A percentile compares a stretch with the other conserved stretches of the same genome.
Evolutionary conservation across 768 basidiomycete species (phyloP).

Genomic region (Crucibulum laeve): DNA sequence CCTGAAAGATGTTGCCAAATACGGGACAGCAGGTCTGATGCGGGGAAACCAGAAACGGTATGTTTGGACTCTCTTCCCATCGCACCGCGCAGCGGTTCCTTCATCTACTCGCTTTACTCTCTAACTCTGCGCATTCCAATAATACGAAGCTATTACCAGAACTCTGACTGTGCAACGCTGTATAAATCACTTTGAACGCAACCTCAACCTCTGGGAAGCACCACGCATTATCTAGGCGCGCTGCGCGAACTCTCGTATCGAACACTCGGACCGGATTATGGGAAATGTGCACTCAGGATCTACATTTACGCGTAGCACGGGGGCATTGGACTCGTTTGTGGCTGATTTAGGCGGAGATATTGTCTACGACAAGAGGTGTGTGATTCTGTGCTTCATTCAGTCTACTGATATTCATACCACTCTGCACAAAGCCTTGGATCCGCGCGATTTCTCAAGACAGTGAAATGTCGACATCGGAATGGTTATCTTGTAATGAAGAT

Average conservation of each 20-base stretch:
- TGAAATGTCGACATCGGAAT: constrained; percentile 80
- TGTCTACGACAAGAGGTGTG: constrained; percentile 88
- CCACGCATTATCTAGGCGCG: neutral
- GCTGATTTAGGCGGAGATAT: constrained; percentile 84
- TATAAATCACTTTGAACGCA: too few relatives aligned
- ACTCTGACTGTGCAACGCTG: too few relatives aligned
- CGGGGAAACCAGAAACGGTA: neutral
- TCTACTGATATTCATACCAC: constrained; percentile 1
- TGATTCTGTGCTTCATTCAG: neutral
- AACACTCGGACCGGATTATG: constrained; percentile 38
- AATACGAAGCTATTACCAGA: too few relatives aligned
- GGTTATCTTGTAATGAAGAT: constrained; percentile 90
- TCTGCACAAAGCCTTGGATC: constrained; percentile 50
- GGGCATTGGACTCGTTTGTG: constrained; percentile 87
- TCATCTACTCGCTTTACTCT: too few relatives aligned
- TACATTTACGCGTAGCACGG: constrained; percentile 65
- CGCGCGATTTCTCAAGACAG: constrained; percentile 78
- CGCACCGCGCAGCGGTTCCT: too few relatives aligned
- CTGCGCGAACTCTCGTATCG: neutral
- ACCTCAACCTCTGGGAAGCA: neutral
- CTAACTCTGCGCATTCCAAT: too few relatives aligned
- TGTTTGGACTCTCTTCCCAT: neutral
- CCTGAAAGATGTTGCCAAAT: neutral
- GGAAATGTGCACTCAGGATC: constrained; percentile 76
- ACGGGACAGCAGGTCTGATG: neutral